Percentiles rank a stretch among this genome's conserved stretches.
Conservation (phyloP, 75 land plant genomes). For the Cunninghamia lanceolata region DNA sequence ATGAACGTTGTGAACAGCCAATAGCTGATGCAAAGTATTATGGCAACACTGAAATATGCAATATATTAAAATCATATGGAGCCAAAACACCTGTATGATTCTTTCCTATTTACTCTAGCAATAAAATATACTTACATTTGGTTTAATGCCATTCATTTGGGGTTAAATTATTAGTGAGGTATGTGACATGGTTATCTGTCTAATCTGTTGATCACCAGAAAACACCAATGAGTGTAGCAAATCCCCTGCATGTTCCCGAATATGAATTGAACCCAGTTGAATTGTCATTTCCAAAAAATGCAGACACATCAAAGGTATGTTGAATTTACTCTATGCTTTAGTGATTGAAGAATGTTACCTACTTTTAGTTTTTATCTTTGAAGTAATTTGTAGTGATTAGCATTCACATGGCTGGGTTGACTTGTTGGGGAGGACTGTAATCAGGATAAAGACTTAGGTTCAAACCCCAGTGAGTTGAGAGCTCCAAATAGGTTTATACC, state of each 20-base stretch:
- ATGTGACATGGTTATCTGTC: not conserved
- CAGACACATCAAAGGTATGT: slow-evolving; percentile 51
- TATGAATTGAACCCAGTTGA: slow-evolving; percentile 88
- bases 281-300: slow-evolving; percentile 52
- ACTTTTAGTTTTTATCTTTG: not conserved
- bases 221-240: slow-evolving; percentile 80
- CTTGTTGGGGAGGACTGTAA: not conserved
- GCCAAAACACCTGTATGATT: slow-evolving; percentile 69
- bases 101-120: not conserved
- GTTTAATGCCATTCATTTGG: not conserved
- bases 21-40: slow-evolving; percentile 87
- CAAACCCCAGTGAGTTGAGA: not conserved
- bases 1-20: slow-evolving; percentile 42
- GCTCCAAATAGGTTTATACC: not conserved
- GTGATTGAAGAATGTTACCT: not conserved
- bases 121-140: not conserved
- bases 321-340: not conserved
- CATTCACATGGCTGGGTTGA: not conserved
- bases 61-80: slow-evolving; percentile 67
- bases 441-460: not conserved
- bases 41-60: slow-evolving; percentile 70
- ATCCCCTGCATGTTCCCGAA: slow-evolving; percentile 79
- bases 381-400: not conserved
- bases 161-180: not conserved
- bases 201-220: slow-evolving; percentile 34